Percentiles rank a stretch among this genome's conserved stretches.
phyloP scores from a whole-genome alignment of 257 asterid species.

The Salvia splendens region DNA sequence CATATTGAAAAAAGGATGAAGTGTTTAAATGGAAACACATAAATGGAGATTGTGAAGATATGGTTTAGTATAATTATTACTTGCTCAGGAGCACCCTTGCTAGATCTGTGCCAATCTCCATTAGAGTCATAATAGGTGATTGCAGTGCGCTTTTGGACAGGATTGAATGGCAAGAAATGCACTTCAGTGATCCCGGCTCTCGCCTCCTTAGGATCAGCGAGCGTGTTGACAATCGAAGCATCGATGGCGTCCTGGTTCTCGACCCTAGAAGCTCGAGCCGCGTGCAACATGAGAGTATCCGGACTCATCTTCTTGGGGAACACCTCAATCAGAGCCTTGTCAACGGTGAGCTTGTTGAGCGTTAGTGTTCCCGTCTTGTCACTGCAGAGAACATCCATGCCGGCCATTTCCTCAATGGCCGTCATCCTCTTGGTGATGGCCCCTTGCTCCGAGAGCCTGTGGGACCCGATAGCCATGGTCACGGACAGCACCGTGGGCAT shows the following conservation, averaged over 20 bases:
- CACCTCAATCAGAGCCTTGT: too few species aligned
- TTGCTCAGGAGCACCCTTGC: conserved; percentile 98
- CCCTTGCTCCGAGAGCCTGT: too few species aligned
- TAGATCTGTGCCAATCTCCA: conserved; percentile 73
- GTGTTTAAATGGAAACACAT: background rate
- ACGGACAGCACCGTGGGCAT: too few species aligned
- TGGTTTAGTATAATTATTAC: conserved; percentile 34
- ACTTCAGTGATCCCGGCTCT: conserved; percentile 78
- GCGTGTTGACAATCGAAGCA: conserved; percentile 56
- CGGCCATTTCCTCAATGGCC: too few species aligned
- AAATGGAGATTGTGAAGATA: background rate
- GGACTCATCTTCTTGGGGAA: conserved; percentile 44
- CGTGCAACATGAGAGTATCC: conserved; percentile 44
- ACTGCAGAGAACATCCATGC: too few species aligned
- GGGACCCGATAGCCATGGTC: too few species aligned
- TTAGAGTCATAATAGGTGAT: conserved; percentile 63
- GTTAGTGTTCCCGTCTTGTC: too few species aligned
- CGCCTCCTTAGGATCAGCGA: conserved; percentile 63
- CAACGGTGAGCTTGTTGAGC: too few species aligned
- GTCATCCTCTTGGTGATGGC: too few species aligned
- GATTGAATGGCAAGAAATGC: conserved; percentile 87
- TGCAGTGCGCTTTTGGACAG: conserved; percentile 87
- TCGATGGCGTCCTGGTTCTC: conserved; percentile 66
- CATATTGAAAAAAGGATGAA: background rate
- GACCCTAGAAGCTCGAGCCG: conserved; percentile 52